Percentiles rank a stretch among this genome's conserved stretches.
These are phyloP conservation scores for Sarocladiaceae sp. DNA, from an alignment of 2,329 filamentous ascomycete genomes.

Conservation along the genomic window DNA sequence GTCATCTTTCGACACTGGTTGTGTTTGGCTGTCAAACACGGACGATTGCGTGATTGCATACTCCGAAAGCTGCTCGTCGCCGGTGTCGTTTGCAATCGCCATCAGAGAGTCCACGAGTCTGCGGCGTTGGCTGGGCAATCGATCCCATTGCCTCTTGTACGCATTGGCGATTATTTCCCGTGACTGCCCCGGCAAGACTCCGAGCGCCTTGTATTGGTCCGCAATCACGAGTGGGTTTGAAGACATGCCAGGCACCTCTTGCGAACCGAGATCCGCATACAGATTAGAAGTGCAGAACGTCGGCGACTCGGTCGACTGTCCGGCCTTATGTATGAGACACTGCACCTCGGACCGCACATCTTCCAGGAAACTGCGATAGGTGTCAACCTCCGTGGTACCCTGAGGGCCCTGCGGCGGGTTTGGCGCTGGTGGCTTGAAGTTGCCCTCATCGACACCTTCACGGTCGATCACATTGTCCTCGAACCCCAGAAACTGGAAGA, in stretches of 20 bases:
- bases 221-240: constrained; percentile 25
- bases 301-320: constrained; percentile 24
- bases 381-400: constrained; percentile 32
- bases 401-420: constrained; percentile 27
- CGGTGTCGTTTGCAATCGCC: constrained; percentile 28
- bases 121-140: constrained; percentile 24
- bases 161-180: constrained; percentile 32
- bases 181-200: constrained; percentile 31
- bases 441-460: constrained; percentile 35
- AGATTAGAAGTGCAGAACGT: constrained; percentile 26
- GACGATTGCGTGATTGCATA: constrained; percentile 35
- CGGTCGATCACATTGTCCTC: constrained; percentile 27
- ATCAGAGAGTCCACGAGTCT: constrained; percentile 28
- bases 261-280: constrained; percentile 26
- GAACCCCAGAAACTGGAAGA: constrained; percentile 49
- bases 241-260: constrained; percentile 23
- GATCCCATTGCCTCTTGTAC: constrained; percentile 37
- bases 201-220: constrained; percentile 30
- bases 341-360: constrained; percentile 46
- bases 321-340: constrained; percentile 32
- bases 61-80: constrained; percentile 29
- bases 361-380: constrained; percentile 43
- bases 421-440: constrained; percentile 29
- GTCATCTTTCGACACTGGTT: constrained; percentile 14
- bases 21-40: constrained; percentile 31